Conservation (phyloP, 2,329 filamentous ascomycete species). For the Paraconiothyrium sp. region DNA sequence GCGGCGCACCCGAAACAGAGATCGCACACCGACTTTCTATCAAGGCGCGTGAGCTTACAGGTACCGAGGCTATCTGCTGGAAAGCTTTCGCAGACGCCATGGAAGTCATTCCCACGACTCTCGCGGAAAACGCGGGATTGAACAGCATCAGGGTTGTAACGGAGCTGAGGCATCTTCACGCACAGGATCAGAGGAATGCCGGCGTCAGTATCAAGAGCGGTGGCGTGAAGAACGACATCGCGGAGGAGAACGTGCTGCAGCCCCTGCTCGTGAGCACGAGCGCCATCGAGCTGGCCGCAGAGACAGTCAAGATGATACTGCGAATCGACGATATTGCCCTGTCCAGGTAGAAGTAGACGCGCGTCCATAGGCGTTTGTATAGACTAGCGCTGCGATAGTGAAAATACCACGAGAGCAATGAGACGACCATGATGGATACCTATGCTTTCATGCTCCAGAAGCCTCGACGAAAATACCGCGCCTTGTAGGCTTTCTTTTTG, state of each 20-base stretch:
- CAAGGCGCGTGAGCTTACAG: slow-evolving; percentile 82
- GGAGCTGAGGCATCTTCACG: slow-evolving; percentile 91
- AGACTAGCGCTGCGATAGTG: slow-evolving; percentile 14
- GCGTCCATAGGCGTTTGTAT: slow-evolving; percentile 8
- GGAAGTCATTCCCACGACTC: slow-evolving; percentile 94
- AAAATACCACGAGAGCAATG: slow-evolving; percentile 24
- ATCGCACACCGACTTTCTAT: slow-evolving; percentile 87
- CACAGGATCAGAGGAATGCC: slow-evolving; percentile 92
- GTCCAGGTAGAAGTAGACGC: slow-evolving; percentile 48
- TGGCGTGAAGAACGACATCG: slow-evolving; percentile 95
- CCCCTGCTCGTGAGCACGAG: slow-evolving; percentile 96
- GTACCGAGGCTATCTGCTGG: slow-evolving; percentile 98
- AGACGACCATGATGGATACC: slow-evolving; percentile 10
- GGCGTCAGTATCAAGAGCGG: slow-evolving; percentile 98
- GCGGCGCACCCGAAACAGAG: slow-evolving; percentile 95
- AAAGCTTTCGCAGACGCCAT: slow-evolving; percentile 98
- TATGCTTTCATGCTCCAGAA: neutral
- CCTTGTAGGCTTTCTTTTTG: too few relatives aligned
- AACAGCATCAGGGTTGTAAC: slow-evolving; percentile 99
- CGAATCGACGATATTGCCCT: slow-evolving; percentile 74
- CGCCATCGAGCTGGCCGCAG: slow-evolving; percentile 93
- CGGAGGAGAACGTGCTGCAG: slow-evolving; percentile 96
- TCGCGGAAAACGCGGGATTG: slow-evolving; percentile 95
- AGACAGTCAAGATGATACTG: slow-evolving; percentile 96
- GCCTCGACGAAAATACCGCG: too few relatives aligned